Base-by-base conservation (phyloP, 129 eudicot genomes). In the Artemisia argyi region DNA sequence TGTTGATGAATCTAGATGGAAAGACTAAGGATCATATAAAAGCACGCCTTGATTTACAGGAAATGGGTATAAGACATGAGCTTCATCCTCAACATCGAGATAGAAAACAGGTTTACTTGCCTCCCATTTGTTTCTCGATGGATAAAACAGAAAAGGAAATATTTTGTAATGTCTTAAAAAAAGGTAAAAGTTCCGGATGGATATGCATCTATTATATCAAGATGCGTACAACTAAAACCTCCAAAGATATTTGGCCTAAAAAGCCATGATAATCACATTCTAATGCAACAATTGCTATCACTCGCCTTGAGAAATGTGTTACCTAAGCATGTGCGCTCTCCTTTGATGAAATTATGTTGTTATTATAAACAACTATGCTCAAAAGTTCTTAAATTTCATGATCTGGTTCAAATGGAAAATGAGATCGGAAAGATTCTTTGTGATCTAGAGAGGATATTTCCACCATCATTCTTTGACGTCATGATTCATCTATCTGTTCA, bases 401-500 rank as follows among this genome's bases (percentile, higher is more conserved):
- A 79, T 18, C 22, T 67, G 17, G 63, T 73, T 54, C 10, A 9
- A 7, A 35, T 74, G 15, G 44, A 73, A 67, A 28, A 50, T 48
- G 28, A 53, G 70, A 74, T 80, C 4, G 56, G 65, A 0, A 22
- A 73, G 11, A 68, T 20, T 15, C 47, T 67, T 28, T 68, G 75
- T 35, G 65, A 73, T 10, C 58, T 67, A 5, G 75, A 80, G 55
- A 80, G 60, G 39, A 68, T 80, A 7, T 79, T 80, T 68, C 76
- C 80, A 16, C 72, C 80, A 22, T 39, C 72, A 4, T 80, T 80
- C 17, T 80, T 80, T 63, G 73, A 69, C 24, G 68, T 80, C 24
- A 80, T 80, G 28, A 24, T 24, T 24, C 28, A n/a, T n/a, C n/a
- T n/a, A n/a, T n/a, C n/a, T n/a, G n/a, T n/a, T n/a, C n/a, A 24